Percentiles rank a stretch among this genome's conserved stretches.
These are phyloP conservation scores for Petunia hybrid DNA, from an alignment of 305 asterid genomes.

Conservation along the genomic window DNA sequence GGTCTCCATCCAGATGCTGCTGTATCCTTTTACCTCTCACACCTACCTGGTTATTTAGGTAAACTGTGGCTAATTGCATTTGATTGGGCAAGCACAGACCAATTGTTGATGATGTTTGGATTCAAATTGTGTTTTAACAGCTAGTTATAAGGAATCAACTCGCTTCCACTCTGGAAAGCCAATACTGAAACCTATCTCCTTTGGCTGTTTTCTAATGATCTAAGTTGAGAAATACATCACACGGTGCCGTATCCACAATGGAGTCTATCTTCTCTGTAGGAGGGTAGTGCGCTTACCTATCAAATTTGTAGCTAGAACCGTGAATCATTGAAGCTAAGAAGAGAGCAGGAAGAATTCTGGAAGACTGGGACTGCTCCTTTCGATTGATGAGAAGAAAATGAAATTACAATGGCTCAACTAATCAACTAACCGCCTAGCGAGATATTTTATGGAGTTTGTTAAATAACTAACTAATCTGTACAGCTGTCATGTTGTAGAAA, in stretches of 20 bases:
- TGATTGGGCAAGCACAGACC: not conserved
- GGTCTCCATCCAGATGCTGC: conserved; percentile 99
- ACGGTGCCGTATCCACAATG: not conserved
- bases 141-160: not conserved
- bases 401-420: too few species aligned
- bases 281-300: not conserved
- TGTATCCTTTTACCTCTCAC: conserved; percentile 94
- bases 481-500: too few species aligned
- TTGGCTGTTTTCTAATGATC: not conserved
- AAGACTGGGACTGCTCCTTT: too few species aligned
- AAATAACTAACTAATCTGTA: too few species aligned
- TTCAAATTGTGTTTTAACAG: not conserved
- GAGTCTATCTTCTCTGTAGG: not conserved
- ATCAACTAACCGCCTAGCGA: too few species aligned
- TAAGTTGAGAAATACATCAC: not conserved
- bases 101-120: not conserved
- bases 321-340: too few species aligned
- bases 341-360: too few species aligned
- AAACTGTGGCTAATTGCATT: conserved; percentile 28
- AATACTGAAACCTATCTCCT: not conserved
- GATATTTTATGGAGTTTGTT: too few species aligned
- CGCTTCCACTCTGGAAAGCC: not conserved
- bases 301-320: too few species aligned
- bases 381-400: too few species aligned
- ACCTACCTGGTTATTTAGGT: conserved; percentile 94